Evolutionary conservation across 2,329 filamentous ascomycete species (phyloP).

Genomic region (Aspergillus quadrilineatus): DNA sequence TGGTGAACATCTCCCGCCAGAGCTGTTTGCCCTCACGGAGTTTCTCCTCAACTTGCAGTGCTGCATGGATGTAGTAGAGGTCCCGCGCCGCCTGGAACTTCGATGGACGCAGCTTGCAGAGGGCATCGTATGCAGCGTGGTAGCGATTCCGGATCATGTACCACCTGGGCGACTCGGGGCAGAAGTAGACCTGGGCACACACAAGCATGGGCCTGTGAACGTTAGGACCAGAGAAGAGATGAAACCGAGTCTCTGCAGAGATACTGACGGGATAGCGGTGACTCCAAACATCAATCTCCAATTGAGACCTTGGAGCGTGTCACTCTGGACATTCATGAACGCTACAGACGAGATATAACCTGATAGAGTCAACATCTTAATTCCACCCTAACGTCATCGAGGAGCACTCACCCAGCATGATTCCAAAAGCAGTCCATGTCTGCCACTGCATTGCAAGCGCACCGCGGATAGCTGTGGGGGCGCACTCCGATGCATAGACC

Average conservation of each 20-base stretch:
- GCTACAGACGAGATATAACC: slow-evolving; percentile 50
- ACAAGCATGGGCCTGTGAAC: slow-evolving; percentile 46
- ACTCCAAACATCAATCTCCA: slow-evolving; percentile 71
- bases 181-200: slow-evolving; percentile 63
- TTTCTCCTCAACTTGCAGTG: slow-evolving; percentile 60
- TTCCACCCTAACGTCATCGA: neutral
- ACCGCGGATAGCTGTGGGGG: slow-evolving; percentile 50
- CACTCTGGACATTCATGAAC: slow-evolving; percentile 37
- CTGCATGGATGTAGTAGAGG: slow-evolving; percentile 57
- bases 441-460: slow-evolving; percentile 56
- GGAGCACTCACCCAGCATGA: slow-evolving; percentile 37
- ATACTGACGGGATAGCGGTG: slow-evolving; percentile 55
- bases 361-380: neutral
- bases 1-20: slow-evolving; percentile 58
- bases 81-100: slow-evolving; percentile 58
- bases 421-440: slow-evolving; percentile 50
- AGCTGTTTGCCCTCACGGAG: slow-evolving; percentile 52
- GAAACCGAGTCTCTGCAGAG: neutral
- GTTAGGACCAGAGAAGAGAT: neutral
- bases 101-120: slow-evolving; percentile 50
- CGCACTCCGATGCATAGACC: slow-evolving; percentile 50
- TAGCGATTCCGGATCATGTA: slow-evolving; percentile 50
- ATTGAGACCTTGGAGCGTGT: slow-evolving; percentile 47
- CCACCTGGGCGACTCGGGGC: slow-evolving; percentile 56
- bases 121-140: slow-evolving; percentile 50